Evolutionary conservation across 2,329 filamentous ascomycete genomes (phyloP), one percentile per base, ranked within the genome.

Genomic region (Nothophaeocryptopus gaeumannii): DNA sequence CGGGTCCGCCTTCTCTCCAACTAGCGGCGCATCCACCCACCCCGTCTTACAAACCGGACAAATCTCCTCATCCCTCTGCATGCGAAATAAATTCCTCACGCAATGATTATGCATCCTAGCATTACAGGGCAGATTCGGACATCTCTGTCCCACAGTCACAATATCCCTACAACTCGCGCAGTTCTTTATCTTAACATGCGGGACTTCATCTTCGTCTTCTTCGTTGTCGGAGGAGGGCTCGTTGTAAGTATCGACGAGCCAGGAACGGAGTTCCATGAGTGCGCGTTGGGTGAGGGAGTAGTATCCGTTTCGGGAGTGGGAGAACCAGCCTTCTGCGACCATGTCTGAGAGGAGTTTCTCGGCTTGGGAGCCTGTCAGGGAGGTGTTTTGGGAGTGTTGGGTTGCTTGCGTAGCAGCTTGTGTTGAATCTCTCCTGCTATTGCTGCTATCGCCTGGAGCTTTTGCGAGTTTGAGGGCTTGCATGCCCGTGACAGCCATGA

Each of bases 91-190:
- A 26, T 81, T 83, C 10, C 82, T 78, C 48, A 82, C 77, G 67
- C 90, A 96, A 43, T 84, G 82, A 56, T 90, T 81, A 67, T 96
- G 91, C 12, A 96, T 69, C 9, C 91, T 77, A 9, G 83, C 77
- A 29, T 71, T 74, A 67, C 91, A 96, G 14, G 83, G 77, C 33
- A 78, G 71, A 53, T 86, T 79, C 2, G 77, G 69, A 70, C 91
- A 96, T 47, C 91, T 80, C 75, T 90, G 80, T 0, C 91, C 90
- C 56, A 86, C 74, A 0, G 92, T 99, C 35, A 97, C 82, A 54
- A 97, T 86, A 58, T 96, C 90, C 68, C 83, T 87, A 70, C 93
- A 99, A 0, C 88, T 90, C 63, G 86, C 81, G 67, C 93, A 99
- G 55, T 84, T 82, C 72, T 93, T 95, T 67, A 99, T 87, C 55